A percentile compares a stretch with the other conserved stretches of the same genome.
phyloP scores from a whole-genome alignment of 345 rosid genomes.

The Syzygium aromaticum region DNA sequence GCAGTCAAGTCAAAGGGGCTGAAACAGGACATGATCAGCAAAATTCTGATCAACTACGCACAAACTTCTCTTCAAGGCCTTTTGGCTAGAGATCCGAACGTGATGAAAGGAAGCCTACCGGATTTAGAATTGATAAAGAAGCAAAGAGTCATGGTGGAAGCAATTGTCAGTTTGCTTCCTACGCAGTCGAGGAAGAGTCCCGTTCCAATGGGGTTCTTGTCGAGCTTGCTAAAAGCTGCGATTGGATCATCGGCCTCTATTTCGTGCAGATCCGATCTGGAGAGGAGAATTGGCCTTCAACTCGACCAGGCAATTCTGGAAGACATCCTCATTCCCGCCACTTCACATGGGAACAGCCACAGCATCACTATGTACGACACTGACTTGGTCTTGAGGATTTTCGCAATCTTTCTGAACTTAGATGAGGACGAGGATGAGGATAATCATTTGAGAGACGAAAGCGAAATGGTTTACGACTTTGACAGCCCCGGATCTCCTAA shows the following conservation, averaged over 20 bases:
- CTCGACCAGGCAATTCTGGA: conserved; percentile 98
- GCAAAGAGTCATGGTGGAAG: conserved; percentile 69
- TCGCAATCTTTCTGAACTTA: conserved; percentile 75
- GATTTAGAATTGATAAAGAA: conserved; percentile 70
- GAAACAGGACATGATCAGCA: conserved; percentile 91
- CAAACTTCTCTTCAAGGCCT: conserved; percentile 77
- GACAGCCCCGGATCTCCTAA: conserved; percentile 93
- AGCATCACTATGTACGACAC: conserved; percentile 54
- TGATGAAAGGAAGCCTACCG: conserved; percentile 40
- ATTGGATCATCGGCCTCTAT: conserved; percentile 57
- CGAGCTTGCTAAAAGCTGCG: conserved; percentile 72
- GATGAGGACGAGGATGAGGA: conserved; percentile 74
- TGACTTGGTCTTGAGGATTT: conserved; percentile 77
- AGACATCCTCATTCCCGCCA: conserved; percentile 77
- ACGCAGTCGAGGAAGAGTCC: conserved; percentile 83
- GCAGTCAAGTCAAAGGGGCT: conserved; percentile 87
- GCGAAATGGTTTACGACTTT: conserved; percentile 77
- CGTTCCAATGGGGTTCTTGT: conserved; percentile 89
- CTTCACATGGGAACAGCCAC: conserved; percentile 43
- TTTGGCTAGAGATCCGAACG: conserved; percentile 45
- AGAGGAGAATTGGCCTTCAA: conserved; percentile 85
- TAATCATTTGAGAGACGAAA: conserved; percentile 51
- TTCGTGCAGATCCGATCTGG: conserved; percentile 78
- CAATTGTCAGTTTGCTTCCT: conserved; percentile 67
- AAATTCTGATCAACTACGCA: conserved; percentile 75